Evolutionary conservation across 2,329 filamentous ascomycete species (phyloP), one percentile per base, ranked within the genome.

Genomic region (Ilyonectria mors-panacis): DNA sequence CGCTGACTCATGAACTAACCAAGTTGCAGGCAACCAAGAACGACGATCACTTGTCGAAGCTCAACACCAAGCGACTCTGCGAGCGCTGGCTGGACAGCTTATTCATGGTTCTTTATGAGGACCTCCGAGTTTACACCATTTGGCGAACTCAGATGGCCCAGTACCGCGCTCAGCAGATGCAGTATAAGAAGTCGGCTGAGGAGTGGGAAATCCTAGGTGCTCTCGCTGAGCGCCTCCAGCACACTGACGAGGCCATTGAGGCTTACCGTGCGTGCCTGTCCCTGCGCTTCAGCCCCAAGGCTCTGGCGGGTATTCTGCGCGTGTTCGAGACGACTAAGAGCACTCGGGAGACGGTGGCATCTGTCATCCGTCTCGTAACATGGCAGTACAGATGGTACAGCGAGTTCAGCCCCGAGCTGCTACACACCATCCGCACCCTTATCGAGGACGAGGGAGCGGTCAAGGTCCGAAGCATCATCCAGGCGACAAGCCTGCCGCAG

Each of bases 321-420:
- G 87, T 94, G 54, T 94, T 94, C 73, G 93, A 97, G 81, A 89
- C 89, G 78, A 87, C 88, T 65, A 93, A 92, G 76, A 94, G 93
- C 81, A 94, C 93, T 4, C 86, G 94, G 68, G 93, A 94, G 67
- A 94, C 92, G 64, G 88, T 98, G 7, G 92, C 91, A 30, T 91
- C 93, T n/a, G 86, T 98, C 65, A 98, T 99, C 72, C 87, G 94
- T 59, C 85, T 99, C 47, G 94, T 98, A 37, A 96, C 95, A 13
- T 99, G 96, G 96, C 96, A 99, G 83, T 99, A 98, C 83, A 88
- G 96, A 73, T 99, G 96, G 96, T 99, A 99, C 84, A 98, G 95
- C 63, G 96, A 99, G 88, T 99, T 99, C 83, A 98, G 95, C 19
- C 96, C 96, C 1, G 91, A 95, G 71, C 87, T 99, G 48, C 88